These are phyloP conservation scores for grape (Vitis vinifera) DNA, from an alignment of 164 flowering plant species.

Conservation along the genomic window DNA sequence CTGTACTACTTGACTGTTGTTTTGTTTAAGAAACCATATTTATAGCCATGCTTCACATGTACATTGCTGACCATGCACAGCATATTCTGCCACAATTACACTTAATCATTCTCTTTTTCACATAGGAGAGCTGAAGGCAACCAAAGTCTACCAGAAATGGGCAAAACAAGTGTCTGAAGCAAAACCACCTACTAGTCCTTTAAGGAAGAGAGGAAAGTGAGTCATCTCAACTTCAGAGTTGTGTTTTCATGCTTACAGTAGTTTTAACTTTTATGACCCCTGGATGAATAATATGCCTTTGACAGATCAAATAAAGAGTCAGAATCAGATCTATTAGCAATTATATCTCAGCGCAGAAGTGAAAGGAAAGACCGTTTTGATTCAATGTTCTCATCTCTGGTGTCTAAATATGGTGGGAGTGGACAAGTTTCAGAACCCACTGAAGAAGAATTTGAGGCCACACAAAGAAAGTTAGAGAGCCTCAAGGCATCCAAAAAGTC, in stretches of 20 bases:
- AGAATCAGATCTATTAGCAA: conserved; percentile 62
- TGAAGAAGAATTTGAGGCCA: conserved; percentile 95
- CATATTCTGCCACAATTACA: background rate
- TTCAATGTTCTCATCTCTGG: conserved; percentile 77
- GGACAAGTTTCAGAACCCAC: conserved; percentile 53
- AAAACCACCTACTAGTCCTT: conserved; percentile 79
- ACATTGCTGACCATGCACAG: too few relatives aligned
- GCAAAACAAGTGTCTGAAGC: conserved; percentile 66
- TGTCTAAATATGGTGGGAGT: conserved; percentile 59
- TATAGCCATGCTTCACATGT: too few relatives aligned
- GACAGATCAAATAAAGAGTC: conserved; percentile 58
- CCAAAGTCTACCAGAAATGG: conserved; percentile 81
- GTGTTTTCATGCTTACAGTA: background rate
- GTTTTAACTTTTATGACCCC: background rate
- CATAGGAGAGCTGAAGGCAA: conserved; percentile 70
- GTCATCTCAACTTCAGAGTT: conserved; percentile 10
- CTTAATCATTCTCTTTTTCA: background rate
- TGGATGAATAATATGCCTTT: background rate
- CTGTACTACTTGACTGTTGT: too few relatives aligned
- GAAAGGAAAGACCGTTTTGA: conserved; percentile 75
- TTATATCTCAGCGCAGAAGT: conserved; percentile 71
- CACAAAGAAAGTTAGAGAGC: conserved; percentile 59
- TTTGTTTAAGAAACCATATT: too few relatives aligned
- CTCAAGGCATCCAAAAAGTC: conserved; percentile 40
- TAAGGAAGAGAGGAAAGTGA: conserved; percentile 54